phyloP scores from a whole-genome alignment of 192 early-diverging fungal species.

The Neocallimastix lanati region DNA sequence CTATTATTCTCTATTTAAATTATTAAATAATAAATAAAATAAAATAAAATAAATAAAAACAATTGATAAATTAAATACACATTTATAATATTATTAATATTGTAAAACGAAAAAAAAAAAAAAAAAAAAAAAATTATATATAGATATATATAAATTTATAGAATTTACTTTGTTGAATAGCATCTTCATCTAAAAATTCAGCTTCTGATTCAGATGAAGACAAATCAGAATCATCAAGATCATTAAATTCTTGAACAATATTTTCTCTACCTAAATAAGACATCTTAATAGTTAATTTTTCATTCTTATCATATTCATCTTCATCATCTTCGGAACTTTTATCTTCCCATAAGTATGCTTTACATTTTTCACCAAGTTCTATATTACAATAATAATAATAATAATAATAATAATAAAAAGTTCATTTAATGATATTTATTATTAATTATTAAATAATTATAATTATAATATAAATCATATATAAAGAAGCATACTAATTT shows the following conservation, averaged over 20 bases:
- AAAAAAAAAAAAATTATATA: no score
- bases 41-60: no score
- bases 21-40: no score
- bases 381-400: no score
- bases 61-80: no score
- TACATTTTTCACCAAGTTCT: conserved; percentile 32
- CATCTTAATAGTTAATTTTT: conserved; percentile 20
- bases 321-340: conserved; percentile 13
- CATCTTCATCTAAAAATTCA: conserved; percentile 19
- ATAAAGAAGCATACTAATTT: conserved; percentile 6
- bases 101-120: no score
- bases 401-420: no score
- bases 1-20: conserved; percentile 32
- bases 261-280: conserved; percentile 23
- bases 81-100: no score
- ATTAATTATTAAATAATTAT: no score
- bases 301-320: conserved; percentile 30
- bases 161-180: neutral
- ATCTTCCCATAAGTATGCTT: conserved; percentile 39
- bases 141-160: no score
- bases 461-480: no score
- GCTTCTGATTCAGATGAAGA: conserved; percentile 17
- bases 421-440: no score
- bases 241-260: neutral
- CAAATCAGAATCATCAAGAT: conserved; percentile 23